Percentiles rank a stretch among this genome's conserved stretches.
Conservation (phyloP, 2,329 filamentous ascomycete species). For the Zymoseptoria crescenta region DNA sequence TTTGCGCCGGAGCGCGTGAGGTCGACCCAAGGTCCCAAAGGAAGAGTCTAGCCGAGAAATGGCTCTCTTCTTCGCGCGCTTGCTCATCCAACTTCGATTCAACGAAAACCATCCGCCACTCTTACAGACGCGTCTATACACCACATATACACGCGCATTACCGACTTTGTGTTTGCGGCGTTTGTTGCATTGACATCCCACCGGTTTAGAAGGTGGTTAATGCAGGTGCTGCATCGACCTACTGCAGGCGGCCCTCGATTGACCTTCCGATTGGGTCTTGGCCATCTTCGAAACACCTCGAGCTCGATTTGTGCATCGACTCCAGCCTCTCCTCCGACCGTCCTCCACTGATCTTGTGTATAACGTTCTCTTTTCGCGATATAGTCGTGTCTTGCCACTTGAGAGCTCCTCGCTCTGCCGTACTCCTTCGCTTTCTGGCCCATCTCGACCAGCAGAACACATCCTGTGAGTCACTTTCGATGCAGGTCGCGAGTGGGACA, state of each 20-base stretch:
- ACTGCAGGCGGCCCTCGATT: conserved; percentile 8
- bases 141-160: conserved; percentile 5
- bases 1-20: conserved; percentile 1
- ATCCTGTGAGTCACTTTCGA: conserved; percentile 22
- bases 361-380: conserved; percentile 28
- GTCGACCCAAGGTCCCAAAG: background rate
- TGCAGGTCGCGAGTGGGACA: conserved; percentile 13
- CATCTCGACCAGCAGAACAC: conserved; percentile 14
- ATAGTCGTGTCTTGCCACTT: conserved; percentile 24
- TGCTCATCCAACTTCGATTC: conserved; percentile 1
- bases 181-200: conserved; percentile 2
- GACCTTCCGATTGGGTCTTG: conserved; percentile 8
- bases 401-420: conserved; percentile 14
- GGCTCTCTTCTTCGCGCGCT: background rate
- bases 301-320: background rate
- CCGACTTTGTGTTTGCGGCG: conserved; percentile 8
- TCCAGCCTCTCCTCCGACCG: conserved; percentile 29
- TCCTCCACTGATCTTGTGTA: conserved; percentile 26
- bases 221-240: conserved; percentile 5
- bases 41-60: background rate
- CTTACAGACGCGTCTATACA: conserved; percentile 7
- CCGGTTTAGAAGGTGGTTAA: conserved; percentile 4
- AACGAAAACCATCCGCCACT: conserved; percentile 1
- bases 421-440: conserved; percentile 9
- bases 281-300: conserved; percentile 3